A percentile compares a stretch with the other conserved stretches of the same genome.
Conservation (phyloP, 106 monocot species). For the Iris macrosiphon region DNA sequence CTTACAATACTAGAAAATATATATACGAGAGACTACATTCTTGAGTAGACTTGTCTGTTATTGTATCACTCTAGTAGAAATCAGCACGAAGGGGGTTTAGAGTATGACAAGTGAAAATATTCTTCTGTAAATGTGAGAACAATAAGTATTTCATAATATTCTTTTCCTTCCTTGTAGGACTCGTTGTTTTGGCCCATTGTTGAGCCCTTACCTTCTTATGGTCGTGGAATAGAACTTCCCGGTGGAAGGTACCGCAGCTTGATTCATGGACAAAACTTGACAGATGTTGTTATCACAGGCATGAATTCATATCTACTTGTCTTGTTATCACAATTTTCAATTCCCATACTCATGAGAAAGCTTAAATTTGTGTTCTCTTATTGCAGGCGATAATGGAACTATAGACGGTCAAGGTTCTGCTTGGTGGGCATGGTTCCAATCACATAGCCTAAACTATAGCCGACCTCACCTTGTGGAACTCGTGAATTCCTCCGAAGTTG, state of each 20-base stretch:
- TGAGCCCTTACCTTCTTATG: slow-evolving; percentile 80
- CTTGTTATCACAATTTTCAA: not conserved
- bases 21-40: no score
- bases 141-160: not conserved
- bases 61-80: no score
- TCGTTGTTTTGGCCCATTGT: slow-evolving; percentile 54
- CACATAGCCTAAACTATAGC: slow-evolving; percentile 32
- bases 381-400: slow-evolving; percentile 65
- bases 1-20: no score
- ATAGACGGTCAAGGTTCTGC: slow-evolving; percentile 48
- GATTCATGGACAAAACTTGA: slow-evolving; percentile 73
- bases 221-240: slow-evolving; percentile 53
- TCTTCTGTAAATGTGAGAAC: no score
- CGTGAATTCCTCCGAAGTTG: slow-evolving; percentile 25
- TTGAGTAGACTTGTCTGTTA: no score
- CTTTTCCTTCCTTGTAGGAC: slow-evolving; percentile 37
- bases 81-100: no score
- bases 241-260: slow-evolving; percentile 64
- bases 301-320: slow-evolving; percentile 7
- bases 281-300: slow-evolving; percentile 83
- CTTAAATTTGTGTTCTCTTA: no score
- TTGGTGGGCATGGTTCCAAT: slow-evolving; percentile 46
- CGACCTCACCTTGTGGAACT: slow-evolving; percentile 49
- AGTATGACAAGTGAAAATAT: no score
- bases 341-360: not conserved